Conservation (phyloP, 2,329 filamentous ascomycete genomes). For the Cryphonectria japonica region DNA sequence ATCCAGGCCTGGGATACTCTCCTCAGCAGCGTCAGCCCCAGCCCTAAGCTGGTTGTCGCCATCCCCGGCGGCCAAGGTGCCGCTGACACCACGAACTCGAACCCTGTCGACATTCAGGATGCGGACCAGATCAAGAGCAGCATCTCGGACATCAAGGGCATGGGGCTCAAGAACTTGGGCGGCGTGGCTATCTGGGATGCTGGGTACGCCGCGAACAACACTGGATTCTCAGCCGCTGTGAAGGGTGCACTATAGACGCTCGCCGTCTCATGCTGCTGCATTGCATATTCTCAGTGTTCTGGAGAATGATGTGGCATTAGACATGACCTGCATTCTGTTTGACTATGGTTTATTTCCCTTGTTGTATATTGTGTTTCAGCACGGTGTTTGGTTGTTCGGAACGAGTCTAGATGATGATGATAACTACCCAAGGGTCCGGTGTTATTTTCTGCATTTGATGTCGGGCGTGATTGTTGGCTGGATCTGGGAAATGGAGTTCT, state of each 20-base stretch:
- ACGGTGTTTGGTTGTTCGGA: not conserved
- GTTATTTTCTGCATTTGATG: not conserved
- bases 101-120: not conserved
- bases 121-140: slow-evolving; percentile 22
- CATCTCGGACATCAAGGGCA: slow-evolving; percentile 11
- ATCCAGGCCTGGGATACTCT: slow-evolving; percentile 22
- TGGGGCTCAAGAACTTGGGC: slow-evolving; percentile 17
- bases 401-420: no score
- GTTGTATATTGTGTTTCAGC: not conserved
- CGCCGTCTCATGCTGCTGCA: not conserved
- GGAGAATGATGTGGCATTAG: not conserved
- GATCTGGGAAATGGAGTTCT: not conserved
- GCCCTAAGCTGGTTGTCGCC: slow-evolving; percentile 24
- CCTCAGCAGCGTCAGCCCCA: slow-evolving; percentile 13
- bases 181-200: slow-evolving; percentile 27
- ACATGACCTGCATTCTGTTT: not conserved
- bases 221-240: slow-evolving; percentile 16
- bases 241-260: slow-evolving; percentile 10
- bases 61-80: slow-evolving; percentile 19
- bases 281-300: not conserved
- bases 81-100: not conserved
- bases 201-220: slow-evolving; percentile 11
- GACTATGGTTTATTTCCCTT: not conserved
- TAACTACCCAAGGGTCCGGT: not conserved
- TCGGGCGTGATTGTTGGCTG: not conserved